These are phyloP conservation scores for Macrocystidia cucumis DNA, from an alignment of 1,284 basidiomycete genomes.

Conservation along the genomic window DNA sequence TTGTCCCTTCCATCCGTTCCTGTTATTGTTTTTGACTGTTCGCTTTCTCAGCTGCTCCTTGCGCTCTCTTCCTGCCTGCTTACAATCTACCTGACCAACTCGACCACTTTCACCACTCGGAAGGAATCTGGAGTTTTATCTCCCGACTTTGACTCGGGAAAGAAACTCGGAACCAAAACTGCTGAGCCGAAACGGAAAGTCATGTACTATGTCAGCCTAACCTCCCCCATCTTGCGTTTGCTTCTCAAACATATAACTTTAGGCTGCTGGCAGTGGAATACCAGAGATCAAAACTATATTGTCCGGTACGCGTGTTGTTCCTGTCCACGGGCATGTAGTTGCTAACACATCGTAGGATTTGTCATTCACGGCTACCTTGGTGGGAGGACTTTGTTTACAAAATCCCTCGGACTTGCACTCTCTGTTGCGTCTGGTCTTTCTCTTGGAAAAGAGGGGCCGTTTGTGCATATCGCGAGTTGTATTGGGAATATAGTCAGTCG, in stretches of 20 bases:
- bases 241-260: slow-evolving; percentile 5
- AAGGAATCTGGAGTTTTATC: slow-evolving; percentile 77
- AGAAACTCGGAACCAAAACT: slow-evolving; percentile 14
- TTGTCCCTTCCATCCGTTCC: slow-evolving; percentile 8
- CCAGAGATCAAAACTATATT: slow-evolving; percentile 97
- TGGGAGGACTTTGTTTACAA: slow-evolving; percentile 84
- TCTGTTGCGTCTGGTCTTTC: slow-evolving; percentile 89
- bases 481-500: slow-evolving; percentile 93
- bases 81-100: slow-evolving; percentile 84
- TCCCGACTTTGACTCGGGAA: slow-evolving; percentile 32
- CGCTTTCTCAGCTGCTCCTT: slow-evolving; percentile 47
- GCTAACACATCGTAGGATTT: too few species aligned
- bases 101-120: slow-evolving; percentile 79
- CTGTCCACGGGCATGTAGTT: too few species aligned
- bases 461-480: slow-evolving; percentile 95
- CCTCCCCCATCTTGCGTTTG: slow-evolving; percentile 4
- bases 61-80: slow-evolving; percentile 70
- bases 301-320: slow-evolving; percentile 45
- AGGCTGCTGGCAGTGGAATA: slow-evolving; percentile 94
- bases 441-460: slow-evolving; percentile 92
- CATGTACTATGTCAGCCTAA: slow-evolving; percentile 69
- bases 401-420: slow-evolving; percentile 83
- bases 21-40: slow-evolving; percentile 6
- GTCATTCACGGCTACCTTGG: slow-evolving; percentile 98
- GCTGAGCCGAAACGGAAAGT: slow-evolving; percentile 51